Evolutionary conservation across 169 alveolate species (phyloP).

Genomic region (Plasmodium coatneyi): DNA sequence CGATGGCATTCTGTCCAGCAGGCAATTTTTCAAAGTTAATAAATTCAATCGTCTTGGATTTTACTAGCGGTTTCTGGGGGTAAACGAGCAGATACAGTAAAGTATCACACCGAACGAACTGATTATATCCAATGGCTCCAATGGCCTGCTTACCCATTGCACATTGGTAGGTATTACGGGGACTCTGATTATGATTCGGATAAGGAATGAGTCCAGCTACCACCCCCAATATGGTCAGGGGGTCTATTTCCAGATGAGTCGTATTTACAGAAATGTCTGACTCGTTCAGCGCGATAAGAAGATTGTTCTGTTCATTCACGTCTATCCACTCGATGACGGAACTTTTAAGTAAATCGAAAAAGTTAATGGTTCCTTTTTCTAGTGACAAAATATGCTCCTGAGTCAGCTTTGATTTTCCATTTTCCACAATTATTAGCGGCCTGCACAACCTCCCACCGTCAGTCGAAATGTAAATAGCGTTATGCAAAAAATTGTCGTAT

Average conservation of each 20-base stretch:
- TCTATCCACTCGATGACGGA: conserved; percentile 99
- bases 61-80: conserved; percentile 98
- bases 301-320: conserved; percentile 99
- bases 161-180: conserved; percentile 99
- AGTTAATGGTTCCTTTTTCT: conserved; percentile 86
- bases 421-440: conserved; percentile 97
- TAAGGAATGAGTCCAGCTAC: conserved; percentile 99
- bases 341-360: conserved; percentile 77
- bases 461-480: conserved; percentile 96
- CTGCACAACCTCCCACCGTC: conserved; percentile 99
- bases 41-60: conserved; percentile 97
- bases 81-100: conserved; percentile 94
- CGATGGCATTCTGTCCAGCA: conserved; percentile 99
- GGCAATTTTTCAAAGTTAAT: conserved; percentile 97
- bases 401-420: conserved; percentile 89
- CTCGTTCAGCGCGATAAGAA: conserved; percentile 95
- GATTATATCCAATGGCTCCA: conserved; percentile 98
- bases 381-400: conserved; percentile 76
- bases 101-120: conserved; percentile 93
- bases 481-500: conserved; percentile 91
- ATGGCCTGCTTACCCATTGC: conserved; percentile 99
- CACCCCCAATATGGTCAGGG: conserved; percentile 97
- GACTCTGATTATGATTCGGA: conserved; percentile 99
- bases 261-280: conserved; percentile 91
- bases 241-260: conserved; percentile 99